Conservation (phyloP, 148 eudicot genomes). For the Camellia lanceoleosa region DNA sequence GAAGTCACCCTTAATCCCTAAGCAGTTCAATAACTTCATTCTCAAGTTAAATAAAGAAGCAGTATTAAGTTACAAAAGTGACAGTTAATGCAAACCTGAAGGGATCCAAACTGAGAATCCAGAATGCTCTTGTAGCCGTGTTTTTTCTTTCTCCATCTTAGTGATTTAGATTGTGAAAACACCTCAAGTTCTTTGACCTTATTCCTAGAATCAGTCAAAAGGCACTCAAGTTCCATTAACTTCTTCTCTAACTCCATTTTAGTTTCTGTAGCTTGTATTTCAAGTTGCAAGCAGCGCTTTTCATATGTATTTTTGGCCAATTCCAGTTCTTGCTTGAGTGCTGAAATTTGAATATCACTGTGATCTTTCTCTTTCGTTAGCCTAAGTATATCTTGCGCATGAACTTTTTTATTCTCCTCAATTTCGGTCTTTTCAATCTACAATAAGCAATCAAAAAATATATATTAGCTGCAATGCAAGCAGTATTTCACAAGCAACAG, state of each 20-base stretch:
- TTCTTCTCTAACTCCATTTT: constrained; percentile 56
- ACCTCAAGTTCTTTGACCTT: constrained; percentile 74
- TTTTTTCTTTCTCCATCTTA: constrained; percentile 62
- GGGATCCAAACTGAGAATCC: constrained; percentile 49
- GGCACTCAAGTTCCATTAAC: constrained; percentile 54
- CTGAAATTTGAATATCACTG: constrained; percentile 45
- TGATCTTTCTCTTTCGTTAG: constrained; percentile 57
- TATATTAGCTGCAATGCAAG: not conserved
- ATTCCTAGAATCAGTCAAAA: constrained; percentile 57
- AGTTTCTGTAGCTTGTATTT: constrained; percentile 48
- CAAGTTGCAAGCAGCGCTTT: constrained; percentile 40
- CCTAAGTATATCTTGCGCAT: constrained; percentile 51
- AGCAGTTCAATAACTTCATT: constrained; percentile 12
- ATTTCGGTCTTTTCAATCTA: constrained; percentile 69
- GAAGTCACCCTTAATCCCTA: constrained; percentile 60
- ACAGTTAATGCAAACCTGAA: constrained; percentile 53
- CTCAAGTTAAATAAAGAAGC: constrained; percentile 12
- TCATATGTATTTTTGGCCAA: constrained; percentile 46
- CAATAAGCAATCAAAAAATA: constrained; percentile 17
- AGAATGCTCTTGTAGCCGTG: constrained; percentile 52
- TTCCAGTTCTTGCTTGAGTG: constrained; percentile 57
- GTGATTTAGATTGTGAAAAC: constrained; percentile 51
- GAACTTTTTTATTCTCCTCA: constrained; percentile 62
- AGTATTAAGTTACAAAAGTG: constrained; percentile 5
- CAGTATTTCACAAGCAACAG: constrained; percentile 5